These are phyloP conservation scores for Henckelia pumila DNA, from an alignment of 257 asterid species.

Conservation along the genomic window DNA sequence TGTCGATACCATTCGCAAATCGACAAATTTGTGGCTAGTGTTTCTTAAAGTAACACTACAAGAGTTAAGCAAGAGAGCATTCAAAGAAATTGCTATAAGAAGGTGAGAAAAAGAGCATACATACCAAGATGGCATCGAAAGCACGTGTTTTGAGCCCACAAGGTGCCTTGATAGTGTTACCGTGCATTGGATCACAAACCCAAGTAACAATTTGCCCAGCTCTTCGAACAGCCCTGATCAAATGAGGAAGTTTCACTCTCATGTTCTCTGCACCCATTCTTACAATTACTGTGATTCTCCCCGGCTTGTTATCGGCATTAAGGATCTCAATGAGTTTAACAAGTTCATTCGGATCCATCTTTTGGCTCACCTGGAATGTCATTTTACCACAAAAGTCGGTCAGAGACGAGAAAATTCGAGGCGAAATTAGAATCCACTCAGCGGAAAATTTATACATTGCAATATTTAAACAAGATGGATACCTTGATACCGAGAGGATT, in stretches of 20 bases:
- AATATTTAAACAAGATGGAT: no score
- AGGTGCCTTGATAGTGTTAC: no score
- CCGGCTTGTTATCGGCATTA: conserved; percentile 59
- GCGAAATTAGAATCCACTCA: no score
- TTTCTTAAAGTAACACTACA: no score
- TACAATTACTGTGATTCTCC: conserved; percentile 72
- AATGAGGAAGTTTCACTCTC: conserved; percentile 80
- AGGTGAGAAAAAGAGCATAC: conserved; percentile 33
- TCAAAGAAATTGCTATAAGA: conserved; percentile 2
- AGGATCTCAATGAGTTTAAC: conserved; percentile 21
- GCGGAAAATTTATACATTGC: no score
- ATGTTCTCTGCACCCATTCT: conserved; percentile 93
- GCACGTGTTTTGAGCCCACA: conserved; percentile 88
- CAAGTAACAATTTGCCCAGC: no score
- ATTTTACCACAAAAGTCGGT: no score
- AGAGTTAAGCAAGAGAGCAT: conserved; percentile 5
- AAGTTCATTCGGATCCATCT: conserved; percentile 25
- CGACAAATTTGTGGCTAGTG: no score
- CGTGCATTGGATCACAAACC: no score
- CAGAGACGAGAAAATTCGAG: no score
- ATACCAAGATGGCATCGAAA: conserved; percentile 80
- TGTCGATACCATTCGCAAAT: no score
- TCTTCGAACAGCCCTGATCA: conserved; percentile 73
- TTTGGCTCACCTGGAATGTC: conserved; percentile 9
- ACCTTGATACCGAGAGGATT: conserved; percentile 26